Percentiles rank a stretch among this genome's conserved stretches.
phyloP scores from a whole-genome alignment of 176 grass and related monocot genomes.

The Alloteropsis semialata region DNA sequence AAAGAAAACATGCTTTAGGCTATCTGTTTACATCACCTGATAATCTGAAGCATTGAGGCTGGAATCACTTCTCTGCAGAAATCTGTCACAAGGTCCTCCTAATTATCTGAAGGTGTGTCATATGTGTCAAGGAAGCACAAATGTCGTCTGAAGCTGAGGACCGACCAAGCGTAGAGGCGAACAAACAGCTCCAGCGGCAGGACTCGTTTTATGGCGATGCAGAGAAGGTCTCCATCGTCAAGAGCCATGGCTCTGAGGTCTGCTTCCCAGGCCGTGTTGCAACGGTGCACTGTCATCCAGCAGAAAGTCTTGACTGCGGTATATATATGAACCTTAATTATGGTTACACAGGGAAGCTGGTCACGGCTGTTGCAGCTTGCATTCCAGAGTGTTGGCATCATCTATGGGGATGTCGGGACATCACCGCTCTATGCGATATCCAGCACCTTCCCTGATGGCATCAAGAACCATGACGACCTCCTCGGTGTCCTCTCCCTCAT shows the following conservation, averaged over 20 bases:
- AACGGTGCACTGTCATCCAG: neutral
- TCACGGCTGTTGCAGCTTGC: conserved; percentile 42
- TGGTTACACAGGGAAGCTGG: conserved; percentile 39
- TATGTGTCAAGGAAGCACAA: neutral
- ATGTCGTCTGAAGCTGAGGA: conserved; percentile 48
- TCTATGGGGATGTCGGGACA: conserved; percentile 83
- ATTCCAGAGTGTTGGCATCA: conserved; percentile 70
- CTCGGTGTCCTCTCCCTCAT: conserved; percentile 68
- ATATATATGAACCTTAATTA: too few species aligned
- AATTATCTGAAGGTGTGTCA: neutral
- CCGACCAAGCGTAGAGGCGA: neutral
- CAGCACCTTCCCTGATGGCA: conserved; percentile 61
- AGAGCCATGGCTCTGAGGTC: conserved; percentile 36
- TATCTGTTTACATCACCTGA: too few species aligned
- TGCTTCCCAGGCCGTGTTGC: neutral
- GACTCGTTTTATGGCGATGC: conserved; percentile 55
- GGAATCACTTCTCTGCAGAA: neutral
- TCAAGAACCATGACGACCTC: conserved; percentile 46
- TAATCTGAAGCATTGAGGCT: too few species aligned
- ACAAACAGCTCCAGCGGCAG: conserved; percentile 28
- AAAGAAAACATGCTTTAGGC: too few species aligned
- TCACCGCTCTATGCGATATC: conserved; percentile 65
- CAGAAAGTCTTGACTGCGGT: neutral
- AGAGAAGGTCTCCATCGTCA: conserved; percentile 42
- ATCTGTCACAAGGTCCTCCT: neutral